Evolutionary conservation across 805 yeast genomes (phyloP), one percentile per base, ranked within the genome.

Genomic region (Yarrowia sp.): DNA sequence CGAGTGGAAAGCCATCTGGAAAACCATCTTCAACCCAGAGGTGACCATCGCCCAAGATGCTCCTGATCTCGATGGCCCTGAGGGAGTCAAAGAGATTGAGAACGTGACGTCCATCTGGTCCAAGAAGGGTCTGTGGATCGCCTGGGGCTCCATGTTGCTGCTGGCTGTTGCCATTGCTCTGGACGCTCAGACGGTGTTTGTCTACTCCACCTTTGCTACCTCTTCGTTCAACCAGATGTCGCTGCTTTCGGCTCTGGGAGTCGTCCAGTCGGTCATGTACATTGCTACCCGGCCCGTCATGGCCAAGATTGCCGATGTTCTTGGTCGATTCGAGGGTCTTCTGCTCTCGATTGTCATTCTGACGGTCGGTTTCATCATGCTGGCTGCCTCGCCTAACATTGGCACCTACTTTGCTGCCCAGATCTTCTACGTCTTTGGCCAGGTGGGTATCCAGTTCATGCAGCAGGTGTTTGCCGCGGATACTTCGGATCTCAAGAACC

Each of bases 241-340:
- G 1, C 74, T 82, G 74, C 70, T 82, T 16, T 75, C 84, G 1
- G 80, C 82, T 11, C 73, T 80, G 10, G 75, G 77, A 32, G 80
- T 82, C 42, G 82, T 82, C 4, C 79, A 78, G 26, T 75, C 79
- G n/a, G 77, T 82, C 66, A 75, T 81, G 50, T 75, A 77, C 53
- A 79, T 83, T 22, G 79, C 80, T 11, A 74, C 78, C 2, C 77
- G 79, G 65, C 81, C 83, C 4, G 72, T 81, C 22, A 71, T 82
- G 72, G 83, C 83, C 41, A 82, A 80, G 72, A 58, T 81, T 36
- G 76, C 83, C 1, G 83, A 82, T 70, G 76, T 79, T 41, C 74
- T 80, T 46, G 82, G 83, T 3, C 77, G 83, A 70, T 78, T 81
- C n/a, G 75, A 75, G 69, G 80, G 82, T 9, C 80, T 80, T 65